Percentiles rank a stretch among this genome's conserved stretches.
phyloP scores from a whole-genome alignment of 768 basidiomycete species.

The Xerocomus spinulosus region DNA sequence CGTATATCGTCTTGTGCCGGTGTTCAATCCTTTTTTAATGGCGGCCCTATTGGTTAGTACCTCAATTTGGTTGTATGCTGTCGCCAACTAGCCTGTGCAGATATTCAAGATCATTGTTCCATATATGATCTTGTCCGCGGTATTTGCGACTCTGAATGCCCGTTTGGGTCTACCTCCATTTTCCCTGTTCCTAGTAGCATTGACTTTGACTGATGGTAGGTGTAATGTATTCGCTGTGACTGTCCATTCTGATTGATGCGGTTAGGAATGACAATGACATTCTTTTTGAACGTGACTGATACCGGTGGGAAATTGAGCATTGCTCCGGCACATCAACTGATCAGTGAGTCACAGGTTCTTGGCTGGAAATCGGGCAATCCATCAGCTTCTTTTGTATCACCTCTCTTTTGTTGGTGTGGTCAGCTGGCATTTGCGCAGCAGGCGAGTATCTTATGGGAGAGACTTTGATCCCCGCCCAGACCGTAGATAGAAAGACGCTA shows the following conservation, averaged over 20 bases:
- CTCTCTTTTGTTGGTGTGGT: constrained; percentile 73
- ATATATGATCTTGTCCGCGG: constrained; percentile 69
- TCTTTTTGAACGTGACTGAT: constrained; percentile 82
- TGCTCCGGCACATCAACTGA: constrained; percentile 3
- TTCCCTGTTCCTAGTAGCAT: constrained; percentile 72
- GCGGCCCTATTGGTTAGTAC: constrained; percentile 55
- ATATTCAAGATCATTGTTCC: constrained; percentile 81
- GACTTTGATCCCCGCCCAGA: constrained; percentile 19
- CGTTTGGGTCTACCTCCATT: constrained; percentile 69
- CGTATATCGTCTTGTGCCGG: constrained; percentile 80
- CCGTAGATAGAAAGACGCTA: constrained; percentile 18
- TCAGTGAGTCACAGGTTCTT: constrained; percentile 56
- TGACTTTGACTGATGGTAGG: constrained; percentile 43
- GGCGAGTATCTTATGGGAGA: constrained; percentile 67
- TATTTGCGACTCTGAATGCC: constrained; percentile 65
- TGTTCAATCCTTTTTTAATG: constrained; percentile 87
- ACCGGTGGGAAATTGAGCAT: constrained; percentile 44
- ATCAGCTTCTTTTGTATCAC: constrained; percentile 87
- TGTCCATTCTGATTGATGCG: background rate
- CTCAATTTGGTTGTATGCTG: background rate
- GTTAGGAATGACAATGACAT: constrained; percentile 74
- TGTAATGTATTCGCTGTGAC: constrained; percentile 1
- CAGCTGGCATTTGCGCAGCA: constrained; percentile 66
- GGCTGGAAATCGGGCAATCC: constrained; percentile 86
- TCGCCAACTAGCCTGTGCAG: constrained; percentile 31